Conservation (phyloP, 768 basidiomycete species). For the Brasilioporus rufonigricans region DNA sequence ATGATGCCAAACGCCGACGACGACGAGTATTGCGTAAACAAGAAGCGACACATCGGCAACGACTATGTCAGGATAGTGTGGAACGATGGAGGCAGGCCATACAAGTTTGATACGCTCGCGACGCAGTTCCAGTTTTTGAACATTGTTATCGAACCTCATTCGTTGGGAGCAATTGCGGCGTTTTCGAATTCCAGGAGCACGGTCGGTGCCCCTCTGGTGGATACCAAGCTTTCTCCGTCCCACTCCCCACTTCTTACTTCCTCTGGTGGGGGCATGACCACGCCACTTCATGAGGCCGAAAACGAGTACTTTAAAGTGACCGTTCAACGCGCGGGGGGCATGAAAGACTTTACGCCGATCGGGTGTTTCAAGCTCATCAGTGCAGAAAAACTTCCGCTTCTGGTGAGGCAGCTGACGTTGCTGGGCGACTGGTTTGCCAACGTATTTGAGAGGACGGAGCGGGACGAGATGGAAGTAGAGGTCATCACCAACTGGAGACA, state of each 20-base stretch:
- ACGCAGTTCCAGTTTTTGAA: constrained; percentile 98
- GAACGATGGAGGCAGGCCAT: constrained; percentile 93
- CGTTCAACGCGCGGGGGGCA: constrained; percentile 82
- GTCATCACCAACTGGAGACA: constrained; percentile 88
- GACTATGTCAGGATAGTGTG: constrained; percentile 95
- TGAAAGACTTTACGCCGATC: constrained; percentile 92
- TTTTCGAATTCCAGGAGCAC: constrained; percentile 60
- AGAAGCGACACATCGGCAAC: constrained; percentile 96
- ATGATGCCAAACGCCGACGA: constrained; percentile 84
- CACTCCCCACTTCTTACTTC: constrained; percentile 21
- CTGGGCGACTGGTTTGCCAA: constrained; percentile 89
- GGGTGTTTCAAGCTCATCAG: constrained; percentile 95
- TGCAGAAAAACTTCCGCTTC: constrained; percentile 78
- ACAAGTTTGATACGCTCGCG: constrained; percentile 85
- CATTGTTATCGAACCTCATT: constrained; percentile 94
- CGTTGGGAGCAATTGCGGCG: constrained; percentile 77
- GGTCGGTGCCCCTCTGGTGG: neutral
- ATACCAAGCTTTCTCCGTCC: constrained; percentile 15
- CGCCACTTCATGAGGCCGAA: constrained; percentile 55
- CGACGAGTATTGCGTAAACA: constrained; percentile 73
- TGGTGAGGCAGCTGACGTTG: constrained; percentile 85
- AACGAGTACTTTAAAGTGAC: constrained; percentile 96
- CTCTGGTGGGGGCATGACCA: constrained; percentile 10
- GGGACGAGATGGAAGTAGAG: constrained; percentile 69
- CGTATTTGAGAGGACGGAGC: constrained; percentile 72